Evolutionary conservation across 768 basidiomycete genomes (phyloP), one percentile per base, ranked within the genome.

Genomic region (Obba rivulosa): DNA sequence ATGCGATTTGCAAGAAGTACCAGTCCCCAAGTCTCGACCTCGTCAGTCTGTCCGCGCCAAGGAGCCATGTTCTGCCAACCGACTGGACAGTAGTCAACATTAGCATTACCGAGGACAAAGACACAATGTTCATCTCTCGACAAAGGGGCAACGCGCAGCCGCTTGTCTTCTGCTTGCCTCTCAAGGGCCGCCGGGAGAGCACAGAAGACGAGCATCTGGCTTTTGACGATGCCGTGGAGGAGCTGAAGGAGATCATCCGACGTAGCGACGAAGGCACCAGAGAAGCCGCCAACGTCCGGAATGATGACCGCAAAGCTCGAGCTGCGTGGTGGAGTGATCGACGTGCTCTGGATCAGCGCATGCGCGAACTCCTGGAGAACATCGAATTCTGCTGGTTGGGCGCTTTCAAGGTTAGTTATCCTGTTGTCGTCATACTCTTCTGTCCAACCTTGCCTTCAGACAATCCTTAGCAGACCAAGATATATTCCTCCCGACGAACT

Each of bases 371-470:
- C 5, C 63, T 96, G 28, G 80, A 81, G 54, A 91, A 85, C 54
- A 83, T 99, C 38, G 96, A 98, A 63, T 93, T 89, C 57, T 92
- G 88, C 60, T 98, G 96, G 96, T 74, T 99, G 2, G 95, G 96
- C 1, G 92, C 87, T 18, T 97, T 96, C 79, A 98, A 97, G 82
- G 94, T 93, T 43, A 28, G 73, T 58, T 14, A 24, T 24, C 23
- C 18, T 23, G 16, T 21, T 50, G 8, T 25, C 25, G 14, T 36
- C 24, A 50, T 22, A 31, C n/a, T 16, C 14, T n/a, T 17, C 4
- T 40, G 31, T 34, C 39, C 45, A 22, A 38, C 43, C 31, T 28
- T 37, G 42, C 39, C 34, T 47, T 13, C 43, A 87, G 87, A 83
- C 84, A 1, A 83, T 87, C 59, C 69, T 83, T 24, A 79, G 75